A percentile compares a stretch with the other conserved stretches of the same genome.
Conservation (phyloP, 1,139 yeast species). For the Eremothecium sinecaudum region DNA sequence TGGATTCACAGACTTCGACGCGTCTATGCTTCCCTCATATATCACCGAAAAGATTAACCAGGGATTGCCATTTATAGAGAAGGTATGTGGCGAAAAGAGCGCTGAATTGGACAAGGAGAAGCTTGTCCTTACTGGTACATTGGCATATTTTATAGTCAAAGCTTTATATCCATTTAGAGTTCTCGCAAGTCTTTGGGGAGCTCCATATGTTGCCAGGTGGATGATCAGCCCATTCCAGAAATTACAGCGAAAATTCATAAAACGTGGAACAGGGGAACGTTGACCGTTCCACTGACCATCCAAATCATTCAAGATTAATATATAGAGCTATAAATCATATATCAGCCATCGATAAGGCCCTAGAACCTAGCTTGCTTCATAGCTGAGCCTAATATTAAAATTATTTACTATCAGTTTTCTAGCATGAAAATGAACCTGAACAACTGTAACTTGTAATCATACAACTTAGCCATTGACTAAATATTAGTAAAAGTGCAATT, state of each 20-base stretch:
- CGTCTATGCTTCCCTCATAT: conserved; percentile 13
- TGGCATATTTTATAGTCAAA: conserved; percentile 75
- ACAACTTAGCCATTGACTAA: too few species aligned
- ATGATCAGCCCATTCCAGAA: conserved; percentile 18
- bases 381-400: too few species aligned
- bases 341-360: too few species aligned
- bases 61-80: conserved; percentile 22
- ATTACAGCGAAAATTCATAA: conserved; percentile 12
- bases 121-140: conserved; percentile 73
- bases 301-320: too few species aligned
- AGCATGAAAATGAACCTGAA: too few species aligned
- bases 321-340: too few species aligned
- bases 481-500: too few species aligned
- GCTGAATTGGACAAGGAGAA: conserved; percentile 21
- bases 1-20: conserved; percentile 25
- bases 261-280: too few species aligned
- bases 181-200: conserved; percentile 29
- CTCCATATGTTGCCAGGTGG: conserved; percentile 26
- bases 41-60: conserved; percentile 19
- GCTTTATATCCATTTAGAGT: conserved; percentile 29
- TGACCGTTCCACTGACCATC: too few species aligned
- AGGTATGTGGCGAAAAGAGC: conserved; percentile 23
- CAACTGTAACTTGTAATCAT: too few species aligned
- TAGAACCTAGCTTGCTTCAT: too few species aligned
- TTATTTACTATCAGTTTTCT: too few species aligned